phyloP scores from a whole-genome alignment of 805 yeast species.

The Wickerhamomyces canadensis region DNA sequence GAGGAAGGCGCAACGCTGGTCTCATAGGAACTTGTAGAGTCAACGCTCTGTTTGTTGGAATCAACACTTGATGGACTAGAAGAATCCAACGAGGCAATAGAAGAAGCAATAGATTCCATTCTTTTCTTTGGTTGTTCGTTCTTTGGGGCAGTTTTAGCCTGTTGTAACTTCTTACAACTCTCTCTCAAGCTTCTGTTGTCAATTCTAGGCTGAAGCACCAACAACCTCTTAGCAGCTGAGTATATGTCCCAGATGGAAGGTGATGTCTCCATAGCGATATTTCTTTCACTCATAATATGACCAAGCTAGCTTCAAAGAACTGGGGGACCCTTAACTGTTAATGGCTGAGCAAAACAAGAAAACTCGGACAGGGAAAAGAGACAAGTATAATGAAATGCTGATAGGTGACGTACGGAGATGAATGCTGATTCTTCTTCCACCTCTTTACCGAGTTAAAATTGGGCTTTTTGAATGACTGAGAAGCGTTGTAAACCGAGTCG shows the following conservation, averaged over 20 bases:
- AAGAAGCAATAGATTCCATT: background rate
- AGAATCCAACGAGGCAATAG: slow-evolving; percentile 6
- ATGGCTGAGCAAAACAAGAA: no score
- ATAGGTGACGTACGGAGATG: no score
- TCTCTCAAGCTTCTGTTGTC: slow-evolving; percentile 27
- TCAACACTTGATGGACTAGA: slow-evolving; percentile 19
- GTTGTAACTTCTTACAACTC: slow-evolving; percentile 18
- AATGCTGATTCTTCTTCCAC: no score
- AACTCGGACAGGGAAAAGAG: no score
- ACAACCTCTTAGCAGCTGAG: slow-evolving; percentile 26
- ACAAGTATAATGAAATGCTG: no score
- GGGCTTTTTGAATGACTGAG: no score
- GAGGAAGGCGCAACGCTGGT: no score
- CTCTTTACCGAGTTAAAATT: no score
- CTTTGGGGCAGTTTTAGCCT: background rate
- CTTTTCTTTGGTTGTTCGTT: background rate
- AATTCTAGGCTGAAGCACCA: slow-evolving; percentile 26
- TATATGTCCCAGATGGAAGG: slow-evolving; percentile 30
- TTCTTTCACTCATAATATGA: background rate
- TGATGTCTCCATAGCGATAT: slow-evolving; percentile 9
- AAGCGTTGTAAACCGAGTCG: no score
- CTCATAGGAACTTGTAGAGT: slow-evolving; percentile 14
- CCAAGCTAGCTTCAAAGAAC: no score
- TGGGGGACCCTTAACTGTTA: no score
- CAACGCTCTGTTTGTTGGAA: slow-evolving; percentile 20